Evolutionary conservation across 108 stramenopile genomes (phyloP).

Genomic region (Cyclotella cryptica): DNA sequence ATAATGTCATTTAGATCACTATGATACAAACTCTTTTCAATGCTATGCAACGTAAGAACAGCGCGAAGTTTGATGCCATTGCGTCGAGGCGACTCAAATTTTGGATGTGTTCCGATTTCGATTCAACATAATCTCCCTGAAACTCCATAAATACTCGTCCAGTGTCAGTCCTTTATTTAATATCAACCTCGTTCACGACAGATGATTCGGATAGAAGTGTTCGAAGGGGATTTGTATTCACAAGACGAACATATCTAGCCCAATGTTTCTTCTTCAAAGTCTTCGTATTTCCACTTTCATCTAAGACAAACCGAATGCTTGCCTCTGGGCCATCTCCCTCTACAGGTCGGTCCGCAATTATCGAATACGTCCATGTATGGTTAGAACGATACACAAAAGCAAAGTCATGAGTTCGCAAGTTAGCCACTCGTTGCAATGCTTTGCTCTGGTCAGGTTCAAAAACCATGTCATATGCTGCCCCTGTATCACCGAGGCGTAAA

Average conservation of each 20-base stretch:
- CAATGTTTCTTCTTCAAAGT: slow-evolving; percentile 2
- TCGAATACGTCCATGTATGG: neutral
- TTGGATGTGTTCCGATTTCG: too few relatives aligned
- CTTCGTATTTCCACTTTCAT: neutral
- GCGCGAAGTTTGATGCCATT: too few relatives aligned
- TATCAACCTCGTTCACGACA: slow-evolving; percentile 44
- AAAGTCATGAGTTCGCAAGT: neutral
- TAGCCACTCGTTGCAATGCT: neutral
- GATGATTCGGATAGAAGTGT: slow-evolving; percentile 1
- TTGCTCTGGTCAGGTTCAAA: neutral
- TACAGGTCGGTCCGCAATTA: neutral
- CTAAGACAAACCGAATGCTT: neutral
- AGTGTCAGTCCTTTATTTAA: too few relatives aligned
- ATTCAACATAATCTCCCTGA: too few relatives aligned
- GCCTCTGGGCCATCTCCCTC: neutral
- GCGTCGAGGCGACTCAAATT: too few relatives aligned
- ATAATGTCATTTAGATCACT: too few relatives aligned
- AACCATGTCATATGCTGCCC: neutral
- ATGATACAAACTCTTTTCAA: too few relatives aligned
- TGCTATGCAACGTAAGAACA: too few relatives aligned
- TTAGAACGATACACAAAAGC: neutral
- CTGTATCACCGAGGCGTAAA: neutral
- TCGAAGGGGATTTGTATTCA: neutral
- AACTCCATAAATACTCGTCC: too few relatives aligned
- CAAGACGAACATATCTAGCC: neutral